Evolutionary conservation across 495 filamentous ascomycete species (phyloP), one percentile per base, ranked within the genome.

Genomic region (Tuber magnatum): DNA sequence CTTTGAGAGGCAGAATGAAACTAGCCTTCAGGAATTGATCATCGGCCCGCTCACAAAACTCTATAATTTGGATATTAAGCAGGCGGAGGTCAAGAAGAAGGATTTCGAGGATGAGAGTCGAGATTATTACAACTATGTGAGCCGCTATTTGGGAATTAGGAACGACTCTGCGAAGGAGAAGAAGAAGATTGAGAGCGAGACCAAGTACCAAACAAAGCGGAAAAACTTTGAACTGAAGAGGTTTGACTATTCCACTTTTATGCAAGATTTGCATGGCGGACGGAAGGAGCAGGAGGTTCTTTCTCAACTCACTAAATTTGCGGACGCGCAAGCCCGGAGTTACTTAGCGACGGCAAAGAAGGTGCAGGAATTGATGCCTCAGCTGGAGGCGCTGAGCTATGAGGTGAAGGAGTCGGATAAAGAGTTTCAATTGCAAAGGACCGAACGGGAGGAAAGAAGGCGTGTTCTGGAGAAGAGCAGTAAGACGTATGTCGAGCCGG

Each of bases 81-180:
- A 97, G 85, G 95, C 94, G 28, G 95, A 99, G 80, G 86, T 92
- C 40, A 98, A 98, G 85, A 97, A 94, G 85, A 93, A 94, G 74
- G 96, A 98, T 81, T 99, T 98, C 78, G 95, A 99, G 74, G 95
- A 99, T 78, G 95, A 98, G 81, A 97, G 94, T 84, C 92, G 94
- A 81, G 94, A 98, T 82, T 99, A 97, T 84, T 99, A 99, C 85
- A 90, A 90, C 72, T 97, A 97, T 82, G 92, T 97, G 68, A 90
- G 92, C 79, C 91, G 93, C 41, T 99, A 99, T 84, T 89, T 99
- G 22, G 94, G 95, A 61, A 95, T 97, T 81, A 89, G 94, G 69
- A 93, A 97, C 82, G 96, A 99, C 83, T 95, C 95, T 16, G 85
- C 97, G 71, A 99, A 99, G 84, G 93, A 97, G 82, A 98, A 99